phyloP scores from a whole-genome alignment of 169 alveolate species.

The Cryptosporidium viatorum region DNA sequence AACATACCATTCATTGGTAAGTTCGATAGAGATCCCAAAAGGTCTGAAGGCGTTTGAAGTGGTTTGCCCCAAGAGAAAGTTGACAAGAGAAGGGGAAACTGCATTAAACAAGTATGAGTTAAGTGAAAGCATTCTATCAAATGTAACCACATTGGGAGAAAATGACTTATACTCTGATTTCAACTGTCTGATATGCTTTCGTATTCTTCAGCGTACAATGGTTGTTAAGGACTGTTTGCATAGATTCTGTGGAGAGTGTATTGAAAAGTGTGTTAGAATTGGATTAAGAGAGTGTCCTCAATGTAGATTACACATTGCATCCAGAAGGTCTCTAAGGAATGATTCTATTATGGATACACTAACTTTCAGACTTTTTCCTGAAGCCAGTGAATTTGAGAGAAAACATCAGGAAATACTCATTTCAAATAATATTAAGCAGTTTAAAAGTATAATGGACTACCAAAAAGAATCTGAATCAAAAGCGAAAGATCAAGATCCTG shows the following conservation, averaged over 20 bases:
- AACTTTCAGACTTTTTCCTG: constrained; percentile 79
- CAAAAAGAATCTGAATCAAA: background rate
- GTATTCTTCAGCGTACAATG: constrained; percentile 64
- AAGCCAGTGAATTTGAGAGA: constrained; percentile 67
- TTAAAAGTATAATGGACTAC: background rate
- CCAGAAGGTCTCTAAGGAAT: constrained; percentile 79
- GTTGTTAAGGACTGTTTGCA: constrained; percentile 85
- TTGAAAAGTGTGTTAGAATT: constrained; percentile 84
- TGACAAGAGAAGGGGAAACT: constrained; percentile 4
- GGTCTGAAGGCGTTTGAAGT: constrained; percentile 48
- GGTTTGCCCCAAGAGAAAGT: constrained; percentile 57
- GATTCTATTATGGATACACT: constrained; percentile 81
- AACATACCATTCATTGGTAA: constrained; percentile 12
- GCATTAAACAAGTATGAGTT: background rate
- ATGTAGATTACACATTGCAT: constrained; percentile 84
- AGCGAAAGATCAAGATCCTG: background rate
- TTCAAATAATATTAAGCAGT: constrained; percentile 17
- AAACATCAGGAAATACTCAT: constrained; percentile 38
- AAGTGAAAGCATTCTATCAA: constrained; percentile 25
- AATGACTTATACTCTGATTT: constrained; percentile 66
- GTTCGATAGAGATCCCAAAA: constrained; percentile 41
- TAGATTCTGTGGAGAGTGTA: constrained; percentile 85
- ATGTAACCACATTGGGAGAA: constrained; percentile 59
- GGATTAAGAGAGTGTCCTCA: constrained; percentile 86
- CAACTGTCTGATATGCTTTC: constrained; percentile 51